A percentile compares a stretch with the other conserved stretches of the same genome.
phyloP scores from a whole-genome alignment of 106 monocot genomes.

The Ottelia alismoides region DNA sequence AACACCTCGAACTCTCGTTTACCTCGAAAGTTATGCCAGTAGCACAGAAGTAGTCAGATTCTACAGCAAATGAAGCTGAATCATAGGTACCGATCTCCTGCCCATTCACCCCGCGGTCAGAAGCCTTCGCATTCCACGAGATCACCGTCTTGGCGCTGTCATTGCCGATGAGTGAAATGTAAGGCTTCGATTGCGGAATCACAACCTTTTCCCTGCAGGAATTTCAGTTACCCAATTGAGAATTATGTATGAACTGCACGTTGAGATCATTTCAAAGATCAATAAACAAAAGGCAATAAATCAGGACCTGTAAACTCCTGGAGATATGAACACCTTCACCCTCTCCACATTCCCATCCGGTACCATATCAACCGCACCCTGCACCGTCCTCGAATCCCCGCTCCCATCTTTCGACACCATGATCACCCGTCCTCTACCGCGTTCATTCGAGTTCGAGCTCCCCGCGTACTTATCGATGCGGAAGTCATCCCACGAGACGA shows the following conservation, averaged over 20 bases:
- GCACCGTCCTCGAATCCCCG: constrained; percentile 65
- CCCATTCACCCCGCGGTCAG: constrained; percentile 18
- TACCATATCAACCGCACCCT: constrained; percentile 83
- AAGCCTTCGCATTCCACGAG: constrained; percentile 33
- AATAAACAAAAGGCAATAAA: background rate
- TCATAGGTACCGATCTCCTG: constrained; percentile 20
- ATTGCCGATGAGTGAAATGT: constrained; percentile 34
- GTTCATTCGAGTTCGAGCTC: no score
- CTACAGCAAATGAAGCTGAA: constrained; percentile 34
- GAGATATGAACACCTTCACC: constrained; percentile 54
- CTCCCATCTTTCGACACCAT: constrained; percentile 44
- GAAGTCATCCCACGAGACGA: no score
- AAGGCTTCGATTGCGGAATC: constrained; percentile 27
- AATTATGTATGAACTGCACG: background rate
- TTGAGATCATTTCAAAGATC: no score
- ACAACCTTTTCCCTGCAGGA: constrained; percentile 41
- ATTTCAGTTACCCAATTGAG: background rate
- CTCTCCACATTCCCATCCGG: constrained; percentile 41
- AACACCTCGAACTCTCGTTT: background rate
- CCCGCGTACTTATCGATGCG: no score
- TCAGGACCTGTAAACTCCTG: constrained; percentile 73
- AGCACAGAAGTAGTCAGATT: constrained; percentile 42
- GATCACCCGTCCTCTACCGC: constrained; percentile 16
- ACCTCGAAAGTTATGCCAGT: constrained; percentile 42
- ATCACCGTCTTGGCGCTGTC: constrained; percentile 13